Conservation (phyloP, 2,329 filamentous ascomycete genomes). For the Fusarium sp. region DNA sequence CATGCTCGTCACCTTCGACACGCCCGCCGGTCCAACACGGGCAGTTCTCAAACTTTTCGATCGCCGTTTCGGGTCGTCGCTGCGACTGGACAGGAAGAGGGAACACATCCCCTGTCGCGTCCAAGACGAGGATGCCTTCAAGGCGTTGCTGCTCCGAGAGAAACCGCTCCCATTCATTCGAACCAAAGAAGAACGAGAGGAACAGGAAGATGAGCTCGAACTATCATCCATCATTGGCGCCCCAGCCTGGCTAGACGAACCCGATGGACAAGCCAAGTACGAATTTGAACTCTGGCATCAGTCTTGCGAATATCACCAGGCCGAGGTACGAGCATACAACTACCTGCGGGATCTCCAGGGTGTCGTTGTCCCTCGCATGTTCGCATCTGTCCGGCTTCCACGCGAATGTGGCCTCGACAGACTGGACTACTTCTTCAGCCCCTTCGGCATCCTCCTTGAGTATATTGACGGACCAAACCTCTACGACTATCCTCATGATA, state of each 20-base stretch:
- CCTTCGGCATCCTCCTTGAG: not conserved
- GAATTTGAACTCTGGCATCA: not conserved
- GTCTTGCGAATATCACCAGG: not conserved
- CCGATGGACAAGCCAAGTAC: not conserved
- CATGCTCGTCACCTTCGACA: not conserved
- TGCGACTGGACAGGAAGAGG: no score
- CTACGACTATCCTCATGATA: fast-evolving
- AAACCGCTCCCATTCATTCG: fast-evolving
- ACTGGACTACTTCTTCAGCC: not conserved
- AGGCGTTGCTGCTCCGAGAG: not conserved
- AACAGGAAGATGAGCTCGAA: fast-evolving
- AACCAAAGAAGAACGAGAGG: no score
- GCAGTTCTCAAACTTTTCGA: not conserved
- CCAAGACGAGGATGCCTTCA: not conserved
- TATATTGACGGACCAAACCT: not conserved
- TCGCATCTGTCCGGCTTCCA: not conserved
- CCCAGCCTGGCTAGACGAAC: not conserved
- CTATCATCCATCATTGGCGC: not conserved
- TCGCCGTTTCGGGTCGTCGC: not conserved
- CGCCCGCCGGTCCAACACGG: no score
- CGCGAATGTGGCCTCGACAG: fast-evolving
- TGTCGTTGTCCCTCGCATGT: fast-evolving
- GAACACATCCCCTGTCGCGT: not conserved
- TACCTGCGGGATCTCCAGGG: not conserved
- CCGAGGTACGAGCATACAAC: not conserved